phyloP scores from a whole-genome alignment of 805 yeast genomes.

The Komagataella kurtzmanii region DNA sequence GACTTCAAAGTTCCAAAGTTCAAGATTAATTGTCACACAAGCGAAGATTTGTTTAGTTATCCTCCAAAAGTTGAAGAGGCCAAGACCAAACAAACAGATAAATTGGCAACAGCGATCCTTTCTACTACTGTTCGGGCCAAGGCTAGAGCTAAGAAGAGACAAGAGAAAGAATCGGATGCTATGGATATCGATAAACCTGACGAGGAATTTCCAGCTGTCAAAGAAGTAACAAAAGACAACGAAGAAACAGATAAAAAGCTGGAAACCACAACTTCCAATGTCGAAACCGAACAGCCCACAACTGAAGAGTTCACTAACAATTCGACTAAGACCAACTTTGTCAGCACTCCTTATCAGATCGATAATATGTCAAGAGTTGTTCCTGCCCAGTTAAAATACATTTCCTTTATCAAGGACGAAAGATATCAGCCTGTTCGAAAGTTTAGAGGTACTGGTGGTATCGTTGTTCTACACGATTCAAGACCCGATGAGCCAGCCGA shows the following conservation, averaged over 20 bases:
- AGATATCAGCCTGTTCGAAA: slow-evolving; percentile 78
- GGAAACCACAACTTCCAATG: neutral
- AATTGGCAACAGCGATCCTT: slow-evolving; percentile 82
- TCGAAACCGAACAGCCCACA: slow-evolving; percentile 4
- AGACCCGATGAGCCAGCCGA: slow-evolving; percentile 47
- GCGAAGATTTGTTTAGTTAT: slow-evolving; percentile 68
- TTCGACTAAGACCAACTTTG: slow-evolving; percentile 34
- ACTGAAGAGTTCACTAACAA: slow-evolving; percentile 23
- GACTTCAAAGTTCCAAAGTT: slow-evolving; percentile 83
- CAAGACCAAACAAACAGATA: slow-evolving; percentile 74
- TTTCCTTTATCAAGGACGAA: slow-evolving; percentile 61
- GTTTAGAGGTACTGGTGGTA: slow-evolving; percentile 55
- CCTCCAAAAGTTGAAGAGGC: slow-evolving; percentile 81
- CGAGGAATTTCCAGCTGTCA: slow-evolving; percentile 28
- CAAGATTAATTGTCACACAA: slow-evolving; percentile 68
- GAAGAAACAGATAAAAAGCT: slow-evolving; percentile 4
- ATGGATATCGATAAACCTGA: slow-evolving; percentile 6
- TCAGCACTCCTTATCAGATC: slow-evolving; percentile 54
- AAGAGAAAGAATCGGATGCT: slow-evolving; percentile 23
- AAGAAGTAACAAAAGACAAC: slow-evolving; percentile 12
- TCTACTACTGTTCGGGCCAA: slow-evolving; percentile 92
- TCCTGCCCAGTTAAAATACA: slow-evolving; percentile 77
- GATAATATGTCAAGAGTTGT: slow-evolving; percentile 77
- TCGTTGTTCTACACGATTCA: slow-evolving; percentile 57
- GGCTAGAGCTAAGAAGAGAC: slow-evolving; percentile 70